phyloP scores from a whole-genome alignment of 2,329 filamentous ascomycete species.

The Metarhizium brunneum region DNA sequence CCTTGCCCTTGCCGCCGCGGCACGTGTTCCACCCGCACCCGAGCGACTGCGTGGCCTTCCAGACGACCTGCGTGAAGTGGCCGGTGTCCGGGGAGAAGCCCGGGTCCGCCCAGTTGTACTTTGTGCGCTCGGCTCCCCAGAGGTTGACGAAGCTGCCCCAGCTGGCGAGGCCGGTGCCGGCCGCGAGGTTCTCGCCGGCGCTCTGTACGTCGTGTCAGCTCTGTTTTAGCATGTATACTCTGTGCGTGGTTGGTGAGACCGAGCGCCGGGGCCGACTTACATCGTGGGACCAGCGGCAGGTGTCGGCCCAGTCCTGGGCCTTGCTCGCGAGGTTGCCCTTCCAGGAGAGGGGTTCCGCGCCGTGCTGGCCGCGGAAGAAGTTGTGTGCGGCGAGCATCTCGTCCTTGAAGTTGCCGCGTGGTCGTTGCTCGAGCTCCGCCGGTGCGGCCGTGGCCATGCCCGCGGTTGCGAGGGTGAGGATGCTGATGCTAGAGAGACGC shows the following conservation, averaged over 20 bases:
- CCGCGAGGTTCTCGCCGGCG: constrained; percentile 7
- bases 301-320: constrained; percentile 50
- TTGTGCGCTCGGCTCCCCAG: constrained; percentile 9
- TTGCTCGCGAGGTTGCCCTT: constrained; percentile 47
- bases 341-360: constrained; percentile 54
- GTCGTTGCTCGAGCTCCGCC: not conserved
- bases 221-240: not conserved
- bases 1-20: not conserved
- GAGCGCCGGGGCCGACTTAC: not conserved
- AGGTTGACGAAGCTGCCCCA: constrained; percentile 4
- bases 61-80: constrained; percentile 24
- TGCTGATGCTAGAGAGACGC: not conserved
- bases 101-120: constrained; percentile 8
- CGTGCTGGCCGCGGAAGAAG: constrained; percentile 70
- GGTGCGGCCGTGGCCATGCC: not conserved
- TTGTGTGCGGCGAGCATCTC: constrained; percentile 61
- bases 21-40: constrained; percentile 15
- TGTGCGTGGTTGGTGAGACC: not conserved
- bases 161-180: not conserved
- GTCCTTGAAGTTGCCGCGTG: constrained; percentile 1
- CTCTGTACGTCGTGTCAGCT: not conserved
- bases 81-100: constrained; percentile 3
- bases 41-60: constrained; percentile 16
- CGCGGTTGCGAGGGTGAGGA: not conserved
- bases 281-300: constrained; percentile 57